Evolutionary conservation across 805 yeast genomes (phyloP), one percentile per base, ranked within the genome.

Genomic region (Ogataea chonburiensis): DNA sequence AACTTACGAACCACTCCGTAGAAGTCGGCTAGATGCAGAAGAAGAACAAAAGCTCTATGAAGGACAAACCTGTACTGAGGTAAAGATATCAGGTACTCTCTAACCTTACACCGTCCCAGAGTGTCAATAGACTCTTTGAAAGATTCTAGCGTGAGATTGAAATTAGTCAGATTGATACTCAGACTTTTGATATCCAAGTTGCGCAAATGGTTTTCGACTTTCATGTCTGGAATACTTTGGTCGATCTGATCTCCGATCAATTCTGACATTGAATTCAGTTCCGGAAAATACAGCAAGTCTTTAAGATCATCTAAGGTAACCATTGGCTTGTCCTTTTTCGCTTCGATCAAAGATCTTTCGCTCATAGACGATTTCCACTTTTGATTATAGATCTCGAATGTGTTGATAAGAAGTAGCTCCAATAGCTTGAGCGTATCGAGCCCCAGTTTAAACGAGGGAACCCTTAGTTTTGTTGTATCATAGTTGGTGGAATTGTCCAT

Each of bases 1-100:
- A 68, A 59, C 40, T 64, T 64, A 32, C 81, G 59, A 15, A 71
- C 46, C 3, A 70, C 55, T 5, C 69, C 61, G 47, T 74, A 75
- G 20, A 75, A 37, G 46, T 75, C 81, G 28, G 78, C 76, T 26
- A 72, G 49, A 31, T 75, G 57, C 22, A 73, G 47, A 4, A 75
- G 58, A 35, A 68, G 43, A 5, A 66, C 40, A 33, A 72, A 60
- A 5, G 64, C 47, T 19, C 65, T 56, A 45, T 75, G 79, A 38
- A 74, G 46, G 2, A 67, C 40, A 39, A 55, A 61, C 10, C 52
- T 38, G 31, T 50, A 43, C 37, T 55, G 47, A 3, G 63, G 58
- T 5, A 54, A 40, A 5, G 39, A 17, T 6, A 49, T 17, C 3
- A 61, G 28, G 5, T 26, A 33, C 4, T 46, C 52, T 29, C 40